Base-by-base conservation (phyloP, 2,329 filamentous ascomycete genomes). In the Neopestalotiopsis sp. region DNA sequence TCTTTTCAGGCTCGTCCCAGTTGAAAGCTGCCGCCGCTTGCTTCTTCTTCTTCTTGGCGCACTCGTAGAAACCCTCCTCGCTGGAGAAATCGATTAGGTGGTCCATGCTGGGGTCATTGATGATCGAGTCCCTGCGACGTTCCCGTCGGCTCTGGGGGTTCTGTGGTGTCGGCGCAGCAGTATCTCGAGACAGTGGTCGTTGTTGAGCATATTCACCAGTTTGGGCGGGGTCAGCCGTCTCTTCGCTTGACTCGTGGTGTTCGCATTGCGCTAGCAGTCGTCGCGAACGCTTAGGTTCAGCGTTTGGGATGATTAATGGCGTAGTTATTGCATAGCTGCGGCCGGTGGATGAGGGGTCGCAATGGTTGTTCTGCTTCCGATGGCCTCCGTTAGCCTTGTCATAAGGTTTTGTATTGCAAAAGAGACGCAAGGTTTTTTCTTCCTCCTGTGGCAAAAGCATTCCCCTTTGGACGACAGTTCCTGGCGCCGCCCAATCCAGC, bases 41-140 rank as follows among this genome's bases (percentile, higher is more conserved):
- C 62, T 74, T 74, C 61, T 74, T 74, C 78, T 86, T 89, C 77
- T 87, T 88, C 72, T 87, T 85, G 2, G 81, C 85, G 49, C 83
- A 85, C 75, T 91, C 85, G 65, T 83, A 82, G 79, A 84, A 88
- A 63, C 84, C 86, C 57, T 87, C 82, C 66, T 85, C 79, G 32
- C 84, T 87, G 28, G 82, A 81, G 69, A 92, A 88, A 75, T 93
- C 90, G 65, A 93, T 80, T 38, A 82, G 79, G 24, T 81, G 75
- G 53, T 80, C 77, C 73, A 81, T 79, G 49, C 77, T 80, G n/a
- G 85, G 85, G 71, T 88, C 85, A 56, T 72, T 71, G 42, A 89
- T 79, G 5, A 88, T 73, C 20, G 71, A 71, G 59, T 75, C 70
- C 56, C 69, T 69, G 56, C 57, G 73, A 79, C 77, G 70, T 79